Conservation (phyloP, 1,284 basidiomycete genomes). For the Somion occarium region DNA sequence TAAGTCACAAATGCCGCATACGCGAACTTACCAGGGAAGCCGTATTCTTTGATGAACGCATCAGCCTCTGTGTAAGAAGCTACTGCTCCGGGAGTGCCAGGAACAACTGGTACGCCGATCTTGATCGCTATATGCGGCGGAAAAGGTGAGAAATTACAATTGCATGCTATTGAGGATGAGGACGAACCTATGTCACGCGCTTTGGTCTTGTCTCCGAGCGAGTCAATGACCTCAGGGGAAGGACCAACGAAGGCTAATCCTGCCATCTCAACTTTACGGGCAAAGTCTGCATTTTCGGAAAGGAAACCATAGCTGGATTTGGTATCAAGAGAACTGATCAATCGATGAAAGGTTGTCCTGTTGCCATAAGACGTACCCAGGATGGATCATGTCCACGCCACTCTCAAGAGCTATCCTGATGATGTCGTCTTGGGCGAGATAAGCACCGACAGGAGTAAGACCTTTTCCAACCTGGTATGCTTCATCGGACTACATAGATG, state of each 20-base stretch:
- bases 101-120: slow-evolving; percentile 92
- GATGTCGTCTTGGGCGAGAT: slow-evolving; percentile 97
- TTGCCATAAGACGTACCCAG: slow-evolving; percentile 56
- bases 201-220: slow-evolving; percentile 98
- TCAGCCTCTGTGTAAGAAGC: slow-evolving; percentile 79
- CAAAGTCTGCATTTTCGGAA: slow-evolving; percentile 95
- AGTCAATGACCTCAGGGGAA: slow-evolving; percentile 94
- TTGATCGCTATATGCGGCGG: slow-evolving; percentile 60
- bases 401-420: slow-evolving; percentile 93
- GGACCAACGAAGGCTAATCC: slow-evolving; percentile 98
- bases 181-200: slow-evolving; percentile 76
- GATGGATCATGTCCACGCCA: slow-evolving; percentile 99
- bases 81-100: slow-evolving; percentile 95
- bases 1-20: not conserved
- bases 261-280: slow-evolving; percentile 94
- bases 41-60: slow-evolving; percentile 90
- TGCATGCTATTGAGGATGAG: not conserved
- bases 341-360: slow-evolving; percentile 7
- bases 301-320: slow-evolving; percentile 88
- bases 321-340: not conserved
- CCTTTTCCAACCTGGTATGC: slow-evolving; percentile 98
- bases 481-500: slow-evolving; percentile 78
- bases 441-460: slow-evolving; percentile 92
- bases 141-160: not conserved
- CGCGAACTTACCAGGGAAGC: slow-evolving; percentile 77